Base-by-base conservation (phyloP, 768 basidiomycete species). In the Phaffia tasmanica region DNA sequence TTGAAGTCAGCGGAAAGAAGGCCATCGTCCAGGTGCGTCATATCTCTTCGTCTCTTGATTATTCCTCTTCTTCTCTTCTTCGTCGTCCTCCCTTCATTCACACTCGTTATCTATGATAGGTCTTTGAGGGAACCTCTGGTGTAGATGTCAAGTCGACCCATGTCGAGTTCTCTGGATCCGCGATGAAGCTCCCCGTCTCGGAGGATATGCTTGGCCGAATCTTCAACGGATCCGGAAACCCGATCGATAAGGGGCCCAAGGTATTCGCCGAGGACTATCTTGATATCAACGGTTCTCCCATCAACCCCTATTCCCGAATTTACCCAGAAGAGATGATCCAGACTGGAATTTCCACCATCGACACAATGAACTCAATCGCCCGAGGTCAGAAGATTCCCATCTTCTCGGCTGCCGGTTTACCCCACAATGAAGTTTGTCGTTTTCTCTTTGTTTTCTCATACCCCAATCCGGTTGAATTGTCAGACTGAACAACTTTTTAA, bases 261-360 rank as follows among this genome's bases (percentile, higher is more conserved):
- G 95, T 98, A 29, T 97, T 97, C 79, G 95, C 95, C 15, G 95
- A 98, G 79, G 95, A 99, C 75, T 98, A 97, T 78, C 81, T 98
- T 71, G 95, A 99, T 77, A 99, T 99, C 78, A 97, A 98, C 78
- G 95, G 95, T 87, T 94, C 91, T 5, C 95, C 95, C 54, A 99
- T 98, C 79, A 99, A 77, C 72, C 77, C 76, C 21, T 77, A 70
- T 71, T 76, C 76, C 54, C 92, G 95, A 76, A 98, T 97, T 80
- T 98, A 99, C 80, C 95, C 95, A 68, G 95, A 98, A 79, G 95
- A 99, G 79, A 99, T 99, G 95, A 98, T 99, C 70, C 95, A 99
- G 78, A 99, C 95, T 47, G 95, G 95, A 78, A 98, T 98, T 74
- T 99, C 95, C 54, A 99, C 95, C n/a, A 77, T 77, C 65, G 76